Evolutionary conservation across 2,329 filamentous ascomycete species (phyloP), one percentile per base, ranked within the genome.

Genomic region (Grosmannia serpens): DNA sequence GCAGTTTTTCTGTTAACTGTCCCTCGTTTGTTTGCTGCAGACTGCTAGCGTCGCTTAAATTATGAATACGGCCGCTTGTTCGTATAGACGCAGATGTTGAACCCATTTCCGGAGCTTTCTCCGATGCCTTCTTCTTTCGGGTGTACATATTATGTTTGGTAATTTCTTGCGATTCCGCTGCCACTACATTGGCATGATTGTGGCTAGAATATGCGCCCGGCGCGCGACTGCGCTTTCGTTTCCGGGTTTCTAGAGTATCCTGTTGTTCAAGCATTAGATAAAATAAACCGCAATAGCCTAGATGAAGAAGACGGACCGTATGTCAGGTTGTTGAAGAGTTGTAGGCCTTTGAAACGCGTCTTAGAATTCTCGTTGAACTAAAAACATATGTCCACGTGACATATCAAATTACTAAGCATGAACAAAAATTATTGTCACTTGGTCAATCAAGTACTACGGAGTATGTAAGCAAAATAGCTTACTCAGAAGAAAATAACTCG

Each of bases 21-120:
- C 38, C 50, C 33, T 59, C 50, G 51, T 52, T 27, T 0, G 35
- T 20, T 53, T 59, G 55, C 58, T 56, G 51, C 58, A 51, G 53
- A 8, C 22, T 41, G 41, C 22, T 56, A 24, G 57, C 59, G 33
- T 62, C 61, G 26, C 60, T 60, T 10, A 62, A 60, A 20, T 56
- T 61, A 20, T 62, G 62, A 26, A 61, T 62, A 33, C 64, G 59
- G 13, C 41, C 53, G 51, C 63, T 65, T n/a, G 62, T 59, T 4
- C 63, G 57, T 9, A 9, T 2, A 9, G 31, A 29, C 2, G 15
- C 13, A 10, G 47, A 29, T 17, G 24, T 26, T 13, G 11, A 8
- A 6, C 17, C 20, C 15, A 22, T 35, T 24, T 13, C 29, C 6
- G 7, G 41, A n/a, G 17, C 20, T 24, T 22, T n/a, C 29, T 4